Evolutionary conservation across 148 eudicot genomes (phyloP).

Genomic region (Spergularia bocconei): DNA sequence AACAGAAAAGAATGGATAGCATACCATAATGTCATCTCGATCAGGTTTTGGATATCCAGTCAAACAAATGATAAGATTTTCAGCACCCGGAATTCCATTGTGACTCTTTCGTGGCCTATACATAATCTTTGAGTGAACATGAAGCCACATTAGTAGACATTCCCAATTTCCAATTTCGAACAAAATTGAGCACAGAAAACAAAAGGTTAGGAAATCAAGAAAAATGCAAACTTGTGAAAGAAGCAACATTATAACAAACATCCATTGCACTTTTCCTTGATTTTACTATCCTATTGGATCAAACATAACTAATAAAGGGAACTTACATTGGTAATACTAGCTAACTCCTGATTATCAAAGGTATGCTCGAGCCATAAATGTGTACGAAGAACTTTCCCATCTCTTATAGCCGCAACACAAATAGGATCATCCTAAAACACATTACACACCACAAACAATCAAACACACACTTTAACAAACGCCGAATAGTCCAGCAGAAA

Average conservation of each 20-base stretch:
- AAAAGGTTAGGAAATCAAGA: background rate
- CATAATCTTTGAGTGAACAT: constrained; percentile 50
- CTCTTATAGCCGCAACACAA: constrained; percentile 69
- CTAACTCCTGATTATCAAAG: constrained; percentile 50
- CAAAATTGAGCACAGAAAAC: background rate
- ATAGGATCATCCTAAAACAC: constrained; percentile 78
- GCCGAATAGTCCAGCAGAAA: background rate
- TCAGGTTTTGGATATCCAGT: constrained; percentile 80
- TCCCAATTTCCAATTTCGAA: background rate
- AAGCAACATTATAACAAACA: background rate
- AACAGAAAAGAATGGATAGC: background rate
- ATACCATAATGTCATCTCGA: constrained; percentile 86
- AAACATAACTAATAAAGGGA: background rate
- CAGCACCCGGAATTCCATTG: constrained; percentile 83
- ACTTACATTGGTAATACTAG: constrained; percentile 53
- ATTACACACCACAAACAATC: background rate
- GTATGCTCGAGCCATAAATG: constrained; percentile 73
- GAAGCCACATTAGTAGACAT: constrained; percentile 8
- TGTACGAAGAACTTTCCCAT: constrained; percentile 62
- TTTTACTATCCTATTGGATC: too few relatives aligned
- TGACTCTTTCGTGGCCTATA: constrained; percentile 65
- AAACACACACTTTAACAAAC: background rate
- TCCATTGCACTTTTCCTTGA: too few relatives aligned
- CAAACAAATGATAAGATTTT: constrained; percentile 62
- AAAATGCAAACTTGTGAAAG: background rate